These are phyloP conservation scores for Aspergillus coremiiformis DNA, from an alignment of 495 filamentous ascomycete genomes.

Conservation along the genomic window DNA sequence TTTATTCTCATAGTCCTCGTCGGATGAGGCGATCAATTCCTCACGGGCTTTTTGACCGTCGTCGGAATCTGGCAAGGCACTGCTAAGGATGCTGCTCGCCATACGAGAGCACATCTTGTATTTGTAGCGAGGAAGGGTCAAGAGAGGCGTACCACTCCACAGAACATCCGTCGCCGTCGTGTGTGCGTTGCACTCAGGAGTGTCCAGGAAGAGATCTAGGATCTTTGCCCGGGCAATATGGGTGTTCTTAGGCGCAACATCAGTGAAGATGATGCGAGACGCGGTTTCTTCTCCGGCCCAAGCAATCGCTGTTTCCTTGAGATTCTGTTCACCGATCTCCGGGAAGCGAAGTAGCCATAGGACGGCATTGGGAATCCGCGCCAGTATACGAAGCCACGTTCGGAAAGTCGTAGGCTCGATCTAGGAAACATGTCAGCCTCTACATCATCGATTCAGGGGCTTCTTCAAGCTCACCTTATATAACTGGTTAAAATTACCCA, in stretches of 20 bases:
- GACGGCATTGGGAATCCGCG: constrained; percentile 77
- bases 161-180: constrained; percentile 95
- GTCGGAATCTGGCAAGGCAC: constrained; percentile 66
- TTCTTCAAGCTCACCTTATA: constrained; percentile 69
- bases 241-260: constrained; percentile 89
- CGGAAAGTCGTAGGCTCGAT: constrained; percentile 97
- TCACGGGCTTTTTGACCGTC: constrained; percentile 59
- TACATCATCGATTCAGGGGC: not conserved
- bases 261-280: constrained; percentile 89
- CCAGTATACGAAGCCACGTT: constrained; percentile 89
- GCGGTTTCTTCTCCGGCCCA: constrained; percentile 89
- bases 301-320: constrained; percentile 65
- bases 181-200: constrained; percentile 96
- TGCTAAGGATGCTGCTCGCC: constrained; percentile 87
- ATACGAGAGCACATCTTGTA: constrained; percentile 99
- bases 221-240: constrained; percentile 90
- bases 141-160: constrained; percentile 89
- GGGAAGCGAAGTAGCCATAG: constrained; percentile 97
- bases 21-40: constrained; percentile 67
- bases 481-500: constrained; percentile 98
- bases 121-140: constrained; percentile 87
- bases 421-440: constrained; percentile 37
- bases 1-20: constrained; percentile 77
- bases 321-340: constrained; percentile 81
- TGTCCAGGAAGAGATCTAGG: constrained; percentile 93